These are phyloP conservation scores for Coniella vitis DNA, from an alignment of 2,329 filamentous ascomycete species.

Conservation along the genomic window DNA sequence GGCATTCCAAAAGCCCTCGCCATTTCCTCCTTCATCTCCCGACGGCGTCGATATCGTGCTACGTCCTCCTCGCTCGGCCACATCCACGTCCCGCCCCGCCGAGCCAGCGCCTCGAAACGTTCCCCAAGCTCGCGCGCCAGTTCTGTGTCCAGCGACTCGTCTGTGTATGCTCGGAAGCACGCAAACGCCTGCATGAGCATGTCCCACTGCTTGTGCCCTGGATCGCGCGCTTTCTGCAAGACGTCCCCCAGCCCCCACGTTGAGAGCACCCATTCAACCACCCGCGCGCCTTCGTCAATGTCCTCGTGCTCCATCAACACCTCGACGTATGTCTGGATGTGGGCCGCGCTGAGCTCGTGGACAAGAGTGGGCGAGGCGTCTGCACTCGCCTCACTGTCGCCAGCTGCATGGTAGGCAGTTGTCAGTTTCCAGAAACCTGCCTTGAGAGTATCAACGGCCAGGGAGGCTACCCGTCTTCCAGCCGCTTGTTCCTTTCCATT, in stretches of 20 bases:
- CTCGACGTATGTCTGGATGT: conserved; percentile 55
- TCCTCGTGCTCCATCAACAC: conserved; percentile 57
- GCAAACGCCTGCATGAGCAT: conserved; percentile 23
- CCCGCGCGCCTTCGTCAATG: conserved; percentile 46
- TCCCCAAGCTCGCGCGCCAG: conserved; percentile 26
- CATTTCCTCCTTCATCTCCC: background rate
- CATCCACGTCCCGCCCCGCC: conserved; percentile 20
- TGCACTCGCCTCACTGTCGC: conserved; percentile 16
- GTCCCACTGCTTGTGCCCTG: conserved; percentile 28
- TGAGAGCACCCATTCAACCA: conserved; percentile 52
- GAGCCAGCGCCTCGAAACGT: conserved; percentile 21
- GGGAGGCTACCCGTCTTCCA: conserved; percentile 5
- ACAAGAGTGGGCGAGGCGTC: conserved; percentile 25
- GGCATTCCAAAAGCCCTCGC: too few relatives aligned
- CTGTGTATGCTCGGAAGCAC: conserved; percentile 41
- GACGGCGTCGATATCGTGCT: conserved; percentile 24
- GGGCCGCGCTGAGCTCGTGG: conserved; percentile 36
- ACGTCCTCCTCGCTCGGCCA: conserved; percentile 36
- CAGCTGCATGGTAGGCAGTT: conserved; percentile 18
- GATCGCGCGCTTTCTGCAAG: conserved; percentile 28
- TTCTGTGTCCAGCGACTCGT: conserved; percentile 30
- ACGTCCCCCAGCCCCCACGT: conserved; percentile 34
- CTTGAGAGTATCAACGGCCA: conserved; percentile 16
- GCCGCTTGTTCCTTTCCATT: background rate
- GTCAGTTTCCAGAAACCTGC: conserved; percentile 20